Evolutionary conservation across 2,329 filamentous ascomycete genomes (phyloP).

Genomic region (Colletotrichum falcatum): DNA sequence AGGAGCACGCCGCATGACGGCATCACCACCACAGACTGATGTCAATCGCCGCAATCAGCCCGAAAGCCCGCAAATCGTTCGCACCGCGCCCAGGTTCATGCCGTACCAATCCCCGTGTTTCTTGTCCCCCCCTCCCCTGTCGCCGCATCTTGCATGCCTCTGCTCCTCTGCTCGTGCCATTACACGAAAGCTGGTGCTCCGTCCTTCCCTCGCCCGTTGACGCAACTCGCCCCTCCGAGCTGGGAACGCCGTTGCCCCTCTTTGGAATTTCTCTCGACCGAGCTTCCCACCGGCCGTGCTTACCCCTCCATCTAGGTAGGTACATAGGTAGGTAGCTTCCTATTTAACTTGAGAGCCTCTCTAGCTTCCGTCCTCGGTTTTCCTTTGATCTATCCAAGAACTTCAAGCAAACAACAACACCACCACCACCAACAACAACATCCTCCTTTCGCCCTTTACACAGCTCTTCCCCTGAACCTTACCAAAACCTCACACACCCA

Average conservation of each 20-base stretch:
- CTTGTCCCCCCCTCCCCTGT: not conserved
- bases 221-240: constrained; percentile 32
- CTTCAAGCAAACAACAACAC: not conserved
- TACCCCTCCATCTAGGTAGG: not conserved
- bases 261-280: not conserved
- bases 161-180: not conserved
- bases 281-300: not conserved
- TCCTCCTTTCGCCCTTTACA: not conserved
- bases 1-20: constrained; percentile 32
- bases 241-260: constrained; percentile 12
- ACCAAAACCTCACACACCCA: constrained; percentile 49
- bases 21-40: constrained; percentile 38
- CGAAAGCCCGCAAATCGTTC: not conserved
- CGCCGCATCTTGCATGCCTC: not conserved
- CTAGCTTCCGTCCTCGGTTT: not conserved
- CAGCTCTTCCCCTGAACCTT: constrained; percentile 24
- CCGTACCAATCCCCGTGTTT: not conserved
- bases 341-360: constrained; percentile 29
- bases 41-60: constrained; percentile 38
- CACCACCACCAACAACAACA: too few species aligned
- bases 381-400: not conserved
- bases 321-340: not conserved
- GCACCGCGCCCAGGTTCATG: not conserved
- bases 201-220: constrained; percentile 16
- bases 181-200: not conserved